These are phyloP conservation scores for Pythium phragmiticola DNA, from an alignment of 352 stramenopile genomes.

Conservation along the genomic window DNA sequence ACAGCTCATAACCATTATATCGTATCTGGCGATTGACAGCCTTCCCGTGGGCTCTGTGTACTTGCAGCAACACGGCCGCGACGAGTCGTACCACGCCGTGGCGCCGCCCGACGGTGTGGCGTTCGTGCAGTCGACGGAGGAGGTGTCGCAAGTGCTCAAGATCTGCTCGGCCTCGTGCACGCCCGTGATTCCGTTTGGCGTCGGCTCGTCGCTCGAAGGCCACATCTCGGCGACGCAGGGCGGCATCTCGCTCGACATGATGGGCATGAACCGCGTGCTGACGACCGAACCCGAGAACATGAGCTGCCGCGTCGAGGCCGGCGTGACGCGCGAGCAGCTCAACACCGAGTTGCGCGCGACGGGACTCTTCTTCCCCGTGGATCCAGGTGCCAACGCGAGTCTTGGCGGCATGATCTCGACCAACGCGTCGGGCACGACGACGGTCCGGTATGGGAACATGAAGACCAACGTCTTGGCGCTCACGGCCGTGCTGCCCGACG, in stretches of 20 bases:
- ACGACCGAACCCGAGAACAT: conserved; percentile 65
- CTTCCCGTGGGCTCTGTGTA: neutral
- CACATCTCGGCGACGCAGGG: conserved; percentile 92
- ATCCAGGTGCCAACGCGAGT: conserved; percentile 95
- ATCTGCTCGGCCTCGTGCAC: conserved; percentile 81
- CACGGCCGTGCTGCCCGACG: conserved; percentile 91
- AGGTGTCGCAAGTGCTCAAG: conserved; percentile 90
- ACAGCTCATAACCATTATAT: too few species aligned
- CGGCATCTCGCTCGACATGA: conserved; percentile 92
- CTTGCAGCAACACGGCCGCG: conserved; percentile 80
- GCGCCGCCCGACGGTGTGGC: conserved; percentile 85
- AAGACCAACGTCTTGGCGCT: conserved; percentile 94
- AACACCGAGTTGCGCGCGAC: conserved; percentile 87
- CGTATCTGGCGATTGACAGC: conserved; percentile 5
- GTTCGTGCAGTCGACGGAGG: conserved; percentile 80
- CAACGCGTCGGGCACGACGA: conserved; percentile 89
- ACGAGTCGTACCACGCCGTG: conserved; percentile 91
- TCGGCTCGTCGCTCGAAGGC: conserved; percentile 91
- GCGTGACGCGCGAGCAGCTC: conserved; percentile 92
- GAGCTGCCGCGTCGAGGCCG: conserved; percentile 92
- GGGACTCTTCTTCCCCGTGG: conserved; percentile 96
- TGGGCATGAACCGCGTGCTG: conserved; percentile 75
- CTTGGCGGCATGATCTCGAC: conserved; percentile 95
- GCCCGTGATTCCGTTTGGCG: conserved; percentile 95
- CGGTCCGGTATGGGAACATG: conserved; percentile 95